Percentiles rank a stretch among this genome's conserved stretches.
Conservation (phyloP, 2,329 filamentous ascomycete genomes). For the Colletotrichum sp. region DNA sequence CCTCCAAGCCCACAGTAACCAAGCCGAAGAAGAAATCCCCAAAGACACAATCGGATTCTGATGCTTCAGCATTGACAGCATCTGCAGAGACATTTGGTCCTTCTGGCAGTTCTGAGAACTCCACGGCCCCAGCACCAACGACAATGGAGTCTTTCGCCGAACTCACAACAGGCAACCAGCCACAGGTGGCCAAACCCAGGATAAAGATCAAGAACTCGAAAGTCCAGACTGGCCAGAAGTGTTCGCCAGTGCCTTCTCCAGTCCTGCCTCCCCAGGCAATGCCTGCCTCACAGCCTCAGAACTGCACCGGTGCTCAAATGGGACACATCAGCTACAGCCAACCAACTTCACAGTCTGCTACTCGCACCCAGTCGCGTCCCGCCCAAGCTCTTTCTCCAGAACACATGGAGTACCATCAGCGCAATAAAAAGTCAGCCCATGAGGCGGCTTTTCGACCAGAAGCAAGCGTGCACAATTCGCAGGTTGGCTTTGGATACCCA, state of each 20-base stretch:
- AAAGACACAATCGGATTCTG: neutral
- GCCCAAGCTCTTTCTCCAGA: neutral
- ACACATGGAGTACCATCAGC: neutral
- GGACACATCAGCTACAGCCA: neutral
- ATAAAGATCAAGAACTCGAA: neutral
- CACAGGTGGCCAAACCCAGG: neutral
- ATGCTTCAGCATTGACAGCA: neutral
- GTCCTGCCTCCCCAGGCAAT: neutral
- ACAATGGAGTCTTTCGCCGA: neutral
- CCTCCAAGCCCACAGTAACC: neutral
- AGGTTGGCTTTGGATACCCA: neutral
- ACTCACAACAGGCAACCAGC: neutral
- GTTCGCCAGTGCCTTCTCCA: neutral
- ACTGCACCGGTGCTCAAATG: neutral
- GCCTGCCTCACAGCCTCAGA: neutral
- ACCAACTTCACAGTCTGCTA: neutral
- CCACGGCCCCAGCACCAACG: neutral
- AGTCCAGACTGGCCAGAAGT: neutral
- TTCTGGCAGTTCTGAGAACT: neutral
- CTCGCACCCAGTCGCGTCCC: neutral
- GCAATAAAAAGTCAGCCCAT: neutral
- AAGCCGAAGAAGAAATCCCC: neutral
- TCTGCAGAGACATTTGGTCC: neutral
- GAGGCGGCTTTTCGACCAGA: neutral
- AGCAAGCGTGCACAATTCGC: neutral